Evolutionary conservation across 1,139 yeast genomes (phyloP).

Genomic region (Zhuliangozyma blackwelliae): DNA sequence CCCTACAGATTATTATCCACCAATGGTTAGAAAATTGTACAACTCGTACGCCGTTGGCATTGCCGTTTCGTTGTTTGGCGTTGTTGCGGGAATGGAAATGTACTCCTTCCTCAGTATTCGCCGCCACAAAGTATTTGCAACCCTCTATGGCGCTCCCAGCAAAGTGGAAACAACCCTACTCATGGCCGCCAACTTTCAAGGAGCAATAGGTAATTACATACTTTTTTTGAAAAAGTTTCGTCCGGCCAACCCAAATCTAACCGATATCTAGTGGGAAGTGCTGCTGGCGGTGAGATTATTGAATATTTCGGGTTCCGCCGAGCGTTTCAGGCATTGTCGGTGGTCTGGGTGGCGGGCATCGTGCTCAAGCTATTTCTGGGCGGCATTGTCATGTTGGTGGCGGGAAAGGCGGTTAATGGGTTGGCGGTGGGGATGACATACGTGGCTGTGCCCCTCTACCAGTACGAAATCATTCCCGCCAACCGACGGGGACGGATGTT

Average conservation of each 20-base stretch:
- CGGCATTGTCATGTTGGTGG: conserved; percentile 20
- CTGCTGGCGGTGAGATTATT: conserved; percentile 27
- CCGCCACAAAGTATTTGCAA: conserved; percentile 18
- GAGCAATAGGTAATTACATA: conserved; percentile 25
- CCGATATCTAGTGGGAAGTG: conserved; percentile 23
- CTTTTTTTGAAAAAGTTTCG: background rate
- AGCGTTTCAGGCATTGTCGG: conserved; percentile 22
- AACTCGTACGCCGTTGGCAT: conserved; percentile 11
- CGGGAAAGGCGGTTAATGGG: conserved; percentile 30
- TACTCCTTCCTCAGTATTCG: conserved; percentile 23
- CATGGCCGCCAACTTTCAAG: conserved; percentile 26
- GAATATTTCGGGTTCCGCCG: conserved; percentile 26
- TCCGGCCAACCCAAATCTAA: background rate
- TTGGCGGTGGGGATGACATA: conserved; percentile 27
- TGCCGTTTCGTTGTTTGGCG: conserved; percentile 19
- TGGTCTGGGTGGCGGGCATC: conserved; percentile 28
- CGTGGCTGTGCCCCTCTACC: conserved; percentile 29
- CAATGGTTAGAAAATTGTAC: conserved; percentile 7
- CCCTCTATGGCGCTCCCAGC: conserved; percentile 19
- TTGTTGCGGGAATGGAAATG: conserved; percentile 30
- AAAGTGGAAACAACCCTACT: conserved; percentile 24
- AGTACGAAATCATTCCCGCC: conserved; percentile 25
- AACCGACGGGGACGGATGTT: conserved; percentile 17
- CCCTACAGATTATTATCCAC: no score
- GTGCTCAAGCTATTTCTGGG: conserved; percentile 22